Evolutionary conservation across 495 filamentous ascomycete species (phyloP).

Genomic region (Articulospora tetracladia): DNA sequence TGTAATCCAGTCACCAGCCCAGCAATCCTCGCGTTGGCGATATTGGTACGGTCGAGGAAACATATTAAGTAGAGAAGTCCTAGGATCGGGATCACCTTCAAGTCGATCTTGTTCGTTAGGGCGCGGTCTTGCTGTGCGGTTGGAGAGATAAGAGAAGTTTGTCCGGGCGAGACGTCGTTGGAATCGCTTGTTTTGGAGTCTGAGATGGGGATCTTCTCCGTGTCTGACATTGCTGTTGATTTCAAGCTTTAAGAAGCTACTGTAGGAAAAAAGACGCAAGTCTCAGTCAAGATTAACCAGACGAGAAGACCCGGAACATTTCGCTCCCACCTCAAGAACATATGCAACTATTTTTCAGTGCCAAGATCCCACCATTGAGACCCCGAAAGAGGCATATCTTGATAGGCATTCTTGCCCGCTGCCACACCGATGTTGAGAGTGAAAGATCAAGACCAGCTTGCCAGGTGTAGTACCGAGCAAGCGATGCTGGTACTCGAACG

Average conservation of each 20-base stretch:
- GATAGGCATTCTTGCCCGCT: too few species aligned
- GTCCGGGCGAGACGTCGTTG: not conserved
- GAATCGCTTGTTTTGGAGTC: not conserved
- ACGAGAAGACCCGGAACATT: too few species aligned
- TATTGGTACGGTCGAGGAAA: conserved; percentile 62
- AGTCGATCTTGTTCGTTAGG: conserved; percentile 59
- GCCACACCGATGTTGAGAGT: too few species aligned
- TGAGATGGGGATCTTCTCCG: not conserved
- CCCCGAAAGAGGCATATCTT: not conserved
- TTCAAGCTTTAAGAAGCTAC: too few species aligned
- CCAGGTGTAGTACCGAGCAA: too few species aligned
- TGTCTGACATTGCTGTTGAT: not conserved
- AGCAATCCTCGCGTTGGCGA: conserved; percentile 54
- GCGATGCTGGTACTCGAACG: not conserved
- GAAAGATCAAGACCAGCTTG: too few species aligned
- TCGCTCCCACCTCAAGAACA: too few species aligned
- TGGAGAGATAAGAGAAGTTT: conserved; percentile 42
- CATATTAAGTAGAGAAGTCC: conserved; percentile 57
- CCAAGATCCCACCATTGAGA: not conserved
- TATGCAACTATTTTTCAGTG: not conserved
- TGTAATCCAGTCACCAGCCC: conserved; percentile 57
- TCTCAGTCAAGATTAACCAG: not conserved
- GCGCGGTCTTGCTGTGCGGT: conserved; percentile 62
- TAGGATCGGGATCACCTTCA: conserved; percentile 49
- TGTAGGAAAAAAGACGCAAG: not conserved